Evolutionary conservation across 495 filamentous ascomycete species (phyloP).

Genomic region (Penicillium salamii): DNA sequence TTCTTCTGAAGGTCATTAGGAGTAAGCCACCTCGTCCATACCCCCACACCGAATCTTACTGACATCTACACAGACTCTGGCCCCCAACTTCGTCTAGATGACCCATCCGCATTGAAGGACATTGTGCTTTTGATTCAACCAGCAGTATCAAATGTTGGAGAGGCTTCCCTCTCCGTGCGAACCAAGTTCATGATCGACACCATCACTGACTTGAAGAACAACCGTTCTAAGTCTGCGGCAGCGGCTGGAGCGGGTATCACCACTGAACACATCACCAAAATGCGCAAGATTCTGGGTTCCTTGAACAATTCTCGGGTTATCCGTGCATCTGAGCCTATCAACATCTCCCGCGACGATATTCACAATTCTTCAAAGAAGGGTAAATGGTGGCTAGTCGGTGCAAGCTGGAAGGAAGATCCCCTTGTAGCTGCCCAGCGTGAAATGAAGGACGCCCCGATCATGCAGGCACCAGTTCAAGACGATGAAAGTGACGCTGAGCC

Average conservation of each 20-base stretch:
- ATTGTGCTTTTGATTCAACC: constrained; percentile 79
- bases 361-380: constrained; percentile 78
- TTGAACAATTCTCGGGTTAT: constrained; percentile 62
- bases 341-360: constrained; percentile 77
- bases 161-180: constrained; percentile 73
- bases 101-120: constrained; percentile 86
- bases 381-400: constrained; percentile 97
- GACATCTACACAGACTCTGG: constrained; percentile 53
- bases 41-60: neutral
- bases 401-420: constrained; percentile 69
- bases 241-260: constrained; percentile 59
- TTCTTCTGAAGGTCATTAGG: constrained; percentile 80
- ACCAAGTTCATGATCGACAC: constrained; percentile 98
- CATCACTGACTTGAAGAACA: constrained; percentile 92
- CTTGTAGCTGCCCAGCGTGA: constrained; percentile 39
- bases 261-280: constrained; percentile 74
- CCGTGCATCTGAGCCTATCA: constrained; percentile 76
- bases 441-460: constrained; percentile 19
- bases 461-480: constrained; percentile 14
- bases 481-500: constrained; percentile 53
- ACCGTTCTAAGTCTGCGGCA: constrained; percentile 72
- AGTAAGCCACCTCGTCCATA: constrained; percentile 37
- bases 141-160: constrained; percentile 61
- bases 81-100: constrained; percentile 81
- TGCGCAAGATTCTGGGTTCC: constrained; percentile 78